These are phyloP conservation scores for Trichoderma endophyticum DNA, from an alignment of 2,329 filamentous ascomycete genomes.

Conservation along the genomic window DNA sequence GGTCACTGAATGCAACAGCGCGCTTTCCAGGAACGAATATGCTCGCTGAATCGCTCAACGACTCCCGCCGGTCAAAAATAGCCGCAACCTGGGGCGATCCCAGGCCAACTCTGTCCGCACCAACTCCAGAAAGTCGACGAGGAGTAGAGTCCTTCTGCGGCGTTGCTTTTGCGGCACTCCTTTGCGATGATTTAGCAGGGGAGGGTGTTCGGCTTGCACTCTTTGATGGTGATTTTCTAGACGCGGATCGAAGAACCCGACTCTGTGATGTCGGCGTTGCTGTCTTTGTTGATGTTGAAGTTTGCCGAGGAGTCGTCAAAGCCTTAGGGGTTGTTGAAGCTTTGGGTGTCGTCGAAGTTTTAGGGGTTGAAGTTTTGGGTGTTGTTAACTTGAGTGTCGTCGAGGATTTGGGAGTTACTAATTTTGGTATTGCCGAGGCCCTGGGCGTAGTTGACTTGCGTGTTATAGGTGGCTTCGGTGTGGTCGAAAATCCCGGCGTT, in stretches of 20 bases:
- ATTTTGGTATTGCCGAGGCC: conserved; percentile 18
- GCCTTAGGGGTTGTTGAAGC: not conserved
- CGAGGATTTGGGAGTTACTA: conserved; percentile 15
- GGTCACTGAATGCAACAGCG: conserved; percentile 63
- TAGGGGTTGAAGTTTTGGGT: conserved; percentile 15
- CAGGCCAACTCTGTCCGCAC: conserved; percentile 66
- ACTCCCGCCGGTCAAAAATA: conserved; percentile 66
- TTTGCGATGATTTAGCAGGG: conserved; percentile 24
- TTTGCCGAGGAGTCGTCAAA: conserved; percentile 1
- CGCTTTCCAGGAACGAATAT: conserved; percentile 57
- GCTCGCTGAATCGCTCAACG: conserved; percentile 64
- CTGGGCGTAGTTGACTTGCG: conserved; percentile 14
- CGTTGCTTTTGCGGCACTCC: conserved; percentile 34
- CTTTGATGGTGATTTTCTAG: not conserved
- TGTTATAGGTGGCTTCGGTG: conserved; percentile 19
- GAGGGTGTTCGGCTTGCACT: conserved; percentile 24
- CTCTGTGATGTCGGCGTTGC: conserved; percentile 3
- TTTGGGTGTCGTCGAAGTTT: conserved; percentile 15
- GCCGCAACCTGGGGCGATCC: conserved; percentile 73
- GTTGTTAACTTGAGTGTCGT: not conserved
- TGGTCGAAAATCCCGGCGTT: conserved; percentile 21
- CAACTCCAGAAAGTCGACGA: conserved; percentile 59
- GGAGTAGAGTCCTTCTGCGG: conserved; percentile 52
- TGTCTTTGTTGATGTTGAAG: not conserved
- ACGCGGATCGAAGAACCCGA: not conserved